These are phyloP conservation scores for Pestalotiopsis sp. DNA, from an alignment of 2,329 filamentous ascomycete genomes.

Conservation along the genomic window DNA sequence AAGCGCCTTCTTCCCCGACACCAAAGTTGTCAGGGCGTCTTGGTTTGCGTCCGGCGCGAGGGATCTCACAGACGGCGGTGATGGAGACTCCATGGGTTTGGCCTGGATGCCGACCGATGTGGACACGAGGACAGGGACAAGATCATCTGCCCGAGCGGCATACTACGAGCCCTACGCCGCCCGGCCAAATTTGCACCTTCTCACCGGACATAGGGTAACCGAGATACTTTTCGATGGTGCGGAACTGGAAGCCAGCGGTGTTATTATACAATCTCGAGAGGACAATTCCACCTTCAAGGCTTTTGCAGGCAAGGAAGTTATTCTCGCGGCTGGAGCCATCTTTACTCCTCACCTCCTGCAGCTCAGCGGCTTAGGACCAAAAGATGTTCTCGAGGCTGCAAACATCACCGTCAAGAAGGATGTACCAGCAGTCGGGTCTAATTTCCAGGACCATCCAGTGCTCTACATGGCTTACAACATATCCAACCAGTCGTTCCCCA, in stretches of 20 bases:
- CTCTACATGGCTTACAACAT: slow-evolving; percentile 18
- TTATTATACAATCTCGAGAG: neutral
- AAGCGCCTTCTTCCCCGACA: slow-evolving; percentile 9
- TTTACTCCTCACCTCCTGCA: slow-evolving; percentile 39
- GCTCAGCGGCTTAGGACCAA: slow-evolving; percentile 36
- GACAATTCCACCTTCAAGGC: slow-evolving; percentile 12
- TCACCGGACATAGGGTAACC: slow-evolving; percentile 8
- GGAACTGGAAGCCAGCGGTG: slow-evolving; percentile 2
- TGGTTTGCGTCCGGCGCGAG: neutral
- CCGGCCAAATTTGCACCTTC: slow-evolving; percentile 11
- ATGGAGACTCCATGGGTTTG: neutral
- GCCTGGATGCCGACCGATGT: slow-evolving; percentile 4
- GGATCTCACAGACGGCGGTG: neutral
- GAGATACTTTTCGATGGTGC: neutral
- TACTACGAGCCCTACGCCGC: slow-evolving; percentile 12
- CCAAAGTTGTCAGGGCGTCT: slow-evolving; percentile 1
- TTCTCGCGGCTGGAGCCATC: slow-evolving; percentile 28
- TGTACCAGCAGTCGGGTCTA: slow-evolving; percentile 22
- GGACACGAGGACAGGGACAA: slow-evolving; percentile 8
- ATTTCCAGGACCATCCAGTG: slow-evolving; percentile 26
- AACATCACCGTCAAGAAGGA: slow-evolving; percentile 16
- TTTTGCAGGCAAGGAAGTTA: slow-evolving; percentile 24
- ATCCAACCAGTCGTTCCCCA: slow-evolving; percentile 10
- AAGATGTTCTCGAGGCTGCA: slow-evolving; percentile 15
- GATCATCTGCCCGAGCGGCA: slow-evolving; percentile 11